Base-by-base conservation (phyloP, 1,139 yeast genomes). In the Sugiyamaella pinicola region DNA sequence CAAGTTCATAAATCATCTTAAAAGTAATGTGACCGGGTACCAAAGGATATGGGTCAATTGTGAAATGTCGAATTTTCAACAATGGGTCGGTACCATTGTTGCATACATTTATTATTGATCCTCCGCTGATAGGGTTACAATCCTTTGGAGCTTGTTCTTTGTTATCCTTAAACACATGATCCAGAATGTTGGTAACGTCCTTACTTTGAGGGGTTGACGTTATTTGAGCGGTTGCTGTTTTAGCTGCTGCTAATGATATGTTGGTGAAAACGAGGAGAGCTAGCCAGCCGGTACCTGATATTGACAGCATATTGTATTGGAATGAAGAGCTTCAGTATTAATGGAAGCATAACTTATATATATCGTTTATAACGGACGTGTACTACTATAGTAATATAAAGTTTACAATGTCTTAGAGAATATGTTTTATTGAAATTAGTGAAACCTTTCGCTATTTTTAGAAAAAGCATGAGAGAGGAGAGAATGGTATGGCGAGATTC, bases 1-100 rank as follows among this genome's bases (percentile, higher is more conserved):
- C 33, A 29, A 68, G 57, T 40, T 53, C 47, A 43, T 64, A 57
- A 19, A 53, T 54, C 55, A 68, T 57, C 15, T 41, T 35, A 50
- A 68, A 61, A 4, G 55, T 53, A 49, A 60, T 54, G 41, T 62
- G 55, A 9, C 70, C 71, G 0, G 67, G 65, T n/a, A 35, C 52
- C 37, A 68, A 15, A 0, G 71, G 71, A 33, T 61, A 61, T 22
- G 65, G 64, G 12, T 58, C 53, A 5, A 67, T 59, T 6, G 51
- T 44, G 26, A 66, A 48, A 19, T 55, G 53, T 35, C 45, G 35
- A n/a, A 66, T 45, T 47, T 62, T 53, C 47, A 66, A 43, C 1
- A 55, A 21, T 0, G 67, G 57, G 13, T 42, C 46, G 8, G 63
- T 57, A 35, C 61, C 64, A 46, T 64, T 63, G 40, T 54, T 37